A percentile compares a stretch with the other conserved stretches of the same genome.
phyloP scores from a whole-genome alignment of 768 basidiomycete species.

The Cyclocybe aegerita region DNA sequence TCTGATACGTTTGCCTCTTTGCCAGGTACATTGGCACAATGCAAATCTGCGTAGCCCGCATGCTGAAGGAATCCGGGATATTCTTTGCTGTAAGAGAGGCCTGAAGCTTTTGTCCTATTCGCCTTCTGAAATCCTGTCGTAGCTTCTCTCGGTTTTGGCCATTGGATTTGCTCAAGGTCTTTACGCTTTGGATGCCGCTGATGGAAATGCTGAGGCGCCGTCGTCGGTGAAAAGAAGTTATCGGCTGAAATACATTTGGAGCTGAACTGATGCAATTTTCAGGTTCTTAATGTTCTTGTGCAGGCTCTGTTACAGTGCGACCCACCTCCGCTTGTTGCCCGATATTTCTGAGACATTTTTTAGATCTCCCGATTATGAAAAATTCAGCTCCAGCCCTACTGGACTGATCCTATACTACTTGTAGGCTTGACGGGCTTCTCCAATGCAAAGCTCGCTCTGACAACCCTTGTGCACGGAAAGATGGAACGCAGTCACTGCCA shows the following conservation, averaged over 20 bases:
- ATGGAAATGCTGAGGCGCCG: slow-evolving; percentile 65
- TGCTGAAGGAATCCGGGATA: slow-evolving; percentile 91
- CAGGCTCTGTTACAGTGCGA: slow-evolving; percentile 81
- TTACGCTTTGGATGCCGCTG: slow-evolving; percentile 89
- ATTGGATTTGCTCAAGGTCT: slow-evolving; percentile 86
- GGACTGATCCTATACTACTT: slow-evolving; percentile 79
- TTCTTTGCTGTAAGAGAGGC: slow-evolving; percentile 73
- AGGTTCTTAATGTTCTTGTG: slow-evolving; percentile 39
- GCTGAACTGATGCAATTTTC: neutral
- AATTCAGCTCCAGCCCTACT: slow-evolving; percentile 47
- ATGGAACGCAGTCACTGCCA: slow-evolving; percentile 81
- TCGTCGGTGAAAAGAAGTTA: slow-evolving; percentile 35
- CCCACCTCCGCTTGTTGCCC: neutral
- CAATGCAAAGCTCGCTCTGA: neutral
- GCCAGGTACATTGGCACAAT: slow-evolving; percentile 83
- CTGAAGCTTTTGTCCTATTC: slow-evolving; percentile 19
- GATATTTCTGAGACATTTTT: neutral
- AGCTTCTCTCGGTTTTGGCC: slow-evolving; percentile 81
- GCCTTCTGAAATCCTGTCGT: slow-evolving; percentile 1
- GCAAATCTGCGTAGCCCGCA: slow-evolving; percentile 91
- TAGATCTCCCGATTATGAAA: slow-evolving; percentile 68
- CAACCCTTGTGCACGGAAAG: slow-evolving; percentile 28
- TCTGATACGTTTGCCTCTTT: slow-evolving; percentile 1
- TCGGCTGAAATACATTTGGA: too few species aligned
- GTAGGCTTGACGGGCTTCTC: slow-evolving; percentile 37